A percentile compares a stretch with the other conserved stretches of the same genome.
These are phyloP conservation scores for Rhizophlyctis rosea DNA, from an alignment of 192 early-diverging fungal species.

Conservation along the genomic window DNA sequence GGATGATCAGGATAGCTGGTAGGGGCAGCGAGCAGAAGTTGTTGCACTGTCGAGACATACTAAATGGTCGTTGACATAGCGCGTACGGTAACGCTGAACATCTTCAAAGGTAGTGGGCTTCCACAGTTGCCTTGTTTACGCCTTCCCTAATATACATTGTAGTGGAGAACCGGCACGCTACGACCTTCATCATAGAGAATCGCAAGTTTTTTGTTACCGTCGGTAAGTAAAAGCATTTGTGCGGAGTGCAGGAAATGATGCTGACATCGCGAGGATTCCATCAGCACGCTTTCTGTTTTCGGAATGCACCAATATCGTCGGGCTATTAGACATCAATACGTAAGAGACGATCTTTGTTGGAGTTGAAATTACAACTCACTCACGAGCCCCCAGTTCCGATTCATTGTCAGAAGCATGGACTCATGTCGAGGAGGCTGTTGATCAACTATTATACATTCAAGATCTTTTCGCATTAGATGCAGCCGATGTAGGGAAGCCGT, in stretches of 20 bases:
- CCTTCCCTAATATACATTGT: background rate
- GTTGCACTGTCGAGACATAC: background rate
- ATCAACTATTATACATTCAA: constrained; percentile 22
- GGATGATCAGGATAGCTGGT: constrained; percentile 69
- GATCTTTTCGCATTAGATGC: constrained; percentile 21
- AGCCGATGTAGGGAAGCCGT: too few species aligned
- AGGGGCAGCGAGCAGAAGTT: constrained; percentile 18
- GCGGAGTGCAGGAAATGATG: too few species aligned
- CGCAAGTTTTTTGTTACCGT: constrained; percentile 1
- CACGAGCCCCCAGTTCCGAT: too few species aligned
- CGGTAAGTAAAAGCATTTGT: too few species aligned
- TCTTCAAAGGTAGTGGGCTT: constrained; percentile 13
- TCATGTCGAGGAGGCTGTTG: constrained; percentile 15
- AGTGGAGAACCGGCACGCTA: background rate
- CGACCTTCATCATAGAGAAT: constrained; percentile 4
- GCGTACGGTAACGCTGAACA: constrained; percentile 30
- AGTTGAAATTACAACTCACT: too few species aligned
- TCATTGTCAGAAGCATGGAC: too few species aligned
- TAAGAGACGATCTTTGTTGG: too few species aligned
- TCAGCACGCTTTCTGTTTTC: too few species aligned
- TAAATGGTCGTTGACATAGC: constrained; percentile 7
- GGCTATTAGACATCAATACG: too few species aligned
- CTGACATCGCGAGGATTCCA: too few species aligned
- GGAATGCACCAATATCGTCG: too few species aligned
- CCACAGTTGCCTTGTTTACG: background rate